Conservation (phyloP, 2,329 filamentous ascomycete species). For the Sarocladiaceae sp. region DNA sequence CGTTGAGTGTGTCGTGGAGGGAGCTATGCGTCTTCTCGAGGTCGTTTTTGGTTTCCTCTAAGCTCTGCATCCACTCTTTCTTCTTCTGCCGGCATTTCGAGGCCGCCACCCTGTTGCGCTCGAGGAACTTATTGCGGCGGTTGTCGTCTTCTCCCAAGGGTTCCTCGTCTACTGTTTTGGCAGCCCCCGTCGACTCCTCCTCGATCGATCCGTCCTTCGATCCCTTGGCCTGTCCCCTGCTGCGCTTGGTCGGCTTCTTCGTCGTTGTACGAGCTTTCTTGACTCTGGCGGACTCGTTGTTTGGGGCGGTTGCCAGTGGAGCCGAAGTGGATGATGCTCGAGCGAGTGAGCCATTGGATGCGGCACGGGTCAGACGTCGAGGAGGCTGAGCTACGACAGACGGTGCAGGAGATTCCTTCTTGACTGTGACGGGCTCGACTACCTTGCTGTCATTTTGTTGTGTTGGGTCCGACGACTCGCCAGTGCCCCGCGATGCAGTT, state of each 20-base stretch:
- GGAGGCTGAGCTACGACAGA: not conserved
- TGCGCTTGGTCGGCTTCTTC: not conserved
- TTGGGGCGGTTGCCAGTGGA: not conserved
- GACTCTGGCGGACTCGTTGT: not conserved
- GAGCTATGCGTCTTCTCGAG: conserved; percentile 37
- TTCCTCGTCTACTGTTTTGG: conserved; percentile 16
- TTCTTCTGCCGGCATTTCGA: conserved; percentile 69
- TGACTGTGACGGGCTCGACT: not conserved
- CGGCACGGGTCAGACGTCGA: conserved; percentile 4
- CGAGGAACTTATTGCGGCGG: conserved; percentile 49
- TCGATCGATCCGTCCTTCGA: not conserved
- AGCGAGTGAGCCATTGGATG: conserved; percentile 1
- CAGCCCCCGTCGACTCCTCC: no score
- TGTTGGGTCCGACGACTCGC: not conserved
- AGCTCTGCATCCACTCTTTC: conserved; percentile 44
- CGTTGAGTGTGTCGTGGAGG: conserved; percentile 37
- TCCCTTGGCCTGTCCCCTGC: not conserved
- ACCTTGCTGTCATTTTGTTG: not conserved
- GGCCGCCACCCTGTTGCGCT: conserved; percentile 66
- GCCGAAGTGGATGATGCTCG: not conserved
- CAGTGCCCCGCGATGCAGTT: not conserved
- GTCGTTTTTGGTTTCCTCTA: conserved; percentile 38
- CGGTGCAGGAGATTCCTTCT: conserved; percentile 1
- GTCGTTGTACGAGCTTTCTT: conserved; percentile 1
- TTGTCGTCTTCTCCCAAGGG: conserved; percentile 6